A percentile compares a stretch with the other conserved stretches of the same genome.
phyloP scores from a whole-genome alignment of 2,329 filamentous ascomycete genomes.

The Hypoxylon rubiginosum region DNA sequence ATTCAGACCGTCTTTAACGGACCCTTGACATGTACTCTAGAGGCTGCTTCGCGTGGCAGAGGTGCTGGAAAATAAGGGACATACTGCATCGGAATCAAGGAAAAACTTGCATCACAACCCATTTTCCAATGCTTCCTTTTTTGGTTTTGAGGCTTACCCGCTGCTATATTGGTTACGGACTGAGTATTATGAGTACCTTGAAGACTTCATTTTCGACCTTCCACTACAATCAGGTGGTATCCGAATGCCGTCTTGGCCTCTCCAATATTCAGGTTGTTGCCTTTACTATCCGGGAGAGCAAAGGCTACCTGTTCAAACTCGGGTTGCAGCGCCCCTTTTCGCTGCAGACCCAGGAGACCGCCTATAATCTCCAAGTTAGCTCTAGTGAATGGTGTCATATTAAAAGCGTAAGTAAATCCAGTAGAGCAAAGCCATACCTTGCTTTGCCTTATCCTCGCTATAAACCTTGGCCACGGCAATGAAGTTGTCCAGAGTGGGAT shows the following conservation, averaged over 20 bases:
- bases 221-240: conserved; percentile 86
- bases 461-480: conserved; percentile 80
- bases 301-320: conserved; percentile 82
- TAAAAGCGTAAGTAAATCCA: not conserved
- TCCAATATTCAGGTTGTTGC: conserved; percentile 73
- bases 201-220: conserved; percentile 63
- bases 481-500: conserved; percentile 72
- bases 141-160: conserved; percentile 37
- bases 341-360: conserved; percentile 80
- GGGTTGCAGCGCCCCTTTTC: conserved; percentile 73
- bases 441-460: conserved; percentile 82
- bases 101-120: conserved; percentile 50
- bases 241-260: conserved; percentile 82
- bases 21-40: conserved; percentile 54
- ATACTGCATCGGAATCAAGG: conserved; percentile 57
- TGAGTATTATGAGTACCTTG: conserved; percentile 9
- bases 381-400: conserved; percentile 21
- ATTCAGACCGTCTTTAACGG: conserved; percentile 45
- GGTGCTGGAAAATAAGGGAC: conserved; percentile 47
- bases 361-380: conserved; percentile 58
- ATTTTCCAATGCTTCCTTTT: conserved; percentile 12
- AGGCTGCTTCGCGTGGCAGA: conserved; percentile 61
- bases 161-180: not conserved
- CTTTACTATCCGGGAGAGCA: conserved; percentile 64
- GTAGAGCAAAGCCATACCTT: conserved; percentile 60